Evolutionary conservation across 164 flowering plant genomes (phyloP).

Genomic region (Dillenia turbinata): DNA sequence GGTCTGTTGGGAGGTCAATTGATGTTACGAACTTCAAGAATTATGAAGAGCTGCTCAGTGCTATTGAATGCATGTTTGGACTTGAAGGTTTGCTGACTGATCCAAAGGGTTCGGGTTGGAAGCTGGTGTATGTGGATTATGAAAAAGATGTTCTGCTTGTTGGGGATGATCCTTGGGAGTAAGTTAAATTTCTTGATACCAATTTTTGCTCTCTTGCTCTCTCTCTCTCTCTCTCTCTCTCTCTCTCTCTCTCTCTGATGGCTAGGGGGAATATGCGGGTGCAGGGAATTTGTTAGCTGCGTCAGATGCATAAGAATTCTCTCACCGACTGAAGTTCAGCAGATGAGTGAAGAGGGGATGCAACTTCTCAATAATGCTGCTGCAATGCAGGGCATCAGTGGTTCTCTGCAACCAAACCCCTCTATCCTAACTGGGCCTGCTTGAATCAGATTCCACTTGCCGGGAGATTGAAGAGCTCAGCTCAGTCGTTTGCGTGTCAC

Average conservation of each 20-base stretch:
- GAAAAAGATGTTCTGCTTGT: slow-evolving; percentile 97
- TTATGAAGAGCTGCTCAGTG: slow-evolving; percentile 72
- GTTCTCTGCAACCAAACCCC: background rate
- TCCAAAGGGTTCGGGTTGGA: slow-evolving; percentile 78
- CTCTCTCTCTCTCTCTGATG: background rate
- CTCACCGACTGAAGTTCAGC: slow-evolving; percentile 94
- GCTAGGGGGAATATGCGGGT: background rate
- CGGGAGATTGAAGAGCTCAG: no score
- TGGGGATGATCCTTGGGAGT: slow-evolving; percentile 99
- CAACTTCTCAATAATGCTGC: slow-evolving; percentile 56
- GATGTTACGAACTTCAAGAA: slow-evolving; percentile 75
- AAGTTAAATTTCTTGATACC: slow-evolving; percentile 26
- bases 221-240: background rate
- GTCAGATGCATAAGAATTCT: slow-evolving; percentile 91
- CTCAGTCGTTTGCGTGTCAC: no score
- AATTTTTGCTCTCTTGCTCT: background rate
- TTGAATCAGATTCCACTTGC: background rate
- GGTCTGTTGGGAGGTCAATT: slow-evolving; percentile 97
- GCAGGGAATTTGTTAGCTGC: slow-evolving; percentile 93
- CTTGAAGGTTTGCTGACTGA: slow-evolving; percentile 80
- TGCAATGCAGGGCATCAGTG: slow-evolving; percentile 30
- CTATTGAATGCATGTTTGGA: slow-evolving; percentile 90
- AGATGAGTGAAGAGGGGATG: slow-evolving; percentile 96
- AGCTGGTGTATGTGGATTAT: slow-evolving; percentile 86
- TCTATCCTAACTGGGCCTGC: background rate